phyloP scores from a whole-genome alignment of 176 grass and related monocot species.

The Areca catechu region DNA sequence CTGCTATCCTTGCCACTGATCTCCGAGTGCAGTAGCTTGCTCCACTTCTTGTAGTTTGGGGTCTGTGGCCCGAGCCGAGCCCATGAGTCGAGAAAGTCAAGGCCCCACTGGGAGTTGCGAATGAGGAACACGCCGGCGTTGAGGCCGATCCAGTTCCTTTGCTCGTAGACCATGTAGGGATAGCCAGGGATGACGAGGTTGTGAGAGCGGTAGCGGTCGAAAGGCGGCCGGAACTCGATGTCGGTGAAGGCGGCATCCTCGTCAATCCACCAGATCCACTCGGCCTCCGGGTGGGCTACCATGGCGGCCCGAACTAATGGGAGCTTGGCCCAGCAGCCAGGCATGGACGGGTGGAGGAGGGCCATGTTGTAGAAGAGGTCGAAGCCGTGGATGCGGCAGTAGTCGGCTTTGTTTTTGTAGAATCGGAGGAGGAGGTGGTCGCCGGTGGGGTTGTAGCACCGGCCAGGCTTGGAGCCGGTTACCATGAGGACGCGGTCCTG shows the following conservation, averaged over 20 bases:
- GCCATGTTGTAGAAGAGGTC: conserved; percentile 69
- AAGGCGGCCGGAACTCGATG: conserved; percentile 66
- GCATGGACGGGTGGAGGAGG: conserved; percentile 58
- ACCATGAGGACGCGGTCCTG: conserved; percentile 62
- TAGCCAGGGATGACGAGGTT: conserved; percentile 81
- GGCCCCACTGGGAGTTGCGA: conserved; percentile 92
- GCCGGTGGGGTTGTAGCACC: conserved; percentile 38
- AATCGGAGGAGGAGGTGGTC: conserved; percentile 61
- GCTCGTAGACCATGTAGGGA: conserved; percentile 43
- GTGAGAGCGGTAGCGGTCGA: conserved; percentile 38
- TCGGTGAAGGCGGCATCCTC: conserved; percentile 89
- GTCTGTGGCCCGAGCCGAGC: conserved; percentile 43
- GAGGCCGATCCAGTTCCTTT: conserved; percentile 57
- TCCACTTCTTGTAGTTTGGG: conserved; percentile 39
- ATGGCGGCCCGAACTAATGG: conserved; percentile 60
- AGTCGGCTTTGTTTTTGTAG: conserved; percentile 82
- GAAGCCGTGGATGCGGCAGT: conserved; percentile 74
- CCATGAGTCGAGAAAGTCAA: conserved; percentile 74
- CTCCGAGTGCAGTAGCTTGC: conserved; percentile 34
- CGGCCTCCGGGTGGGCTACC: conserved; percentile 75
- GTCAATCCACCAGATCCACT: conserved; percentile 97
- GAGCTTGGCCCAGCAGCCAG: conserved; percentile 71
- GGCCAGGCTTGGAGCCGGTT: conserved; percentile 64
- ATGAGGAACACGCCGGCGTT: conserved; percentile 92
- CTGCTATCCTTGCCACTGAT: conserved; percentile 57